Evolutionary conservation across 2,329 filamentous ascomycete genomes (phyloP).

Genomic region (Pyrenophora graminea): DNA sequence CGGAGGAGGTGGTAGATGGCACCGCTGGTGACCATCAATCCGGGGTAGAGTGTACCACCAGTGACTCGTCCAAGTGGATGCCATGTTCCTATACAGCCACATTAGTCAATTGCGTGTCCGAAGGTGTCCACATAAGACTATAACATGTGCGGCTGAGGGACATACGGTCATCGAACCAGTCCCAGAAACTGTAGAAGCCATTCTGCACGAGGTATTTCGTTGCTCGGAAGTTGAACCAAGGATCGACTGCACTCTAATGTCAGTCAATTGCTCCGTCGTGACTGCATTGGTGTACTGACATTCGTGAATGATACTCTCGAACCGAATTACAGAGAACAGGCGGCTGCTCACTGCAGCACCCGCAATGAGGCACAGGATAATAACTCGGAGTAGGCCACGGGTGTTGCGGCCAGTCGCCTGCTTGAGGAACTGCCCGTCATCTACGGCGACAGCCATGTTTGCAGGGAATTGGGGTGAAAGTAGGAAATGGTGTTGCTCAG

Average conservation of each 20-base stretch:
- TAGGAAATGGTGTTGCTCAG: constrained; percentile 32
- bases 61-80: constrained; percentile 97
- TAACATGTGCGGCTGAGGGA: constrained; percentile 21
- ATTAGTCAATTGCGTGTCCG: constrained; percentile 19
- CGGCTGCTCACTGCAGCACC: constrained; percentile 89
- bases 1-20: constrained; percentile 93
- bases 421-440: constrained; percentile 64
- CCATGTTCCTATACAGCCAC: constrained; percentile 73
- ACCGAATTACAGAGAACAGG: constrained; percentile 97
- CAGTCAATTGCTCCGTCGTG: constrained; percentile 29
- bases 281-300: constrained; percentile 65
- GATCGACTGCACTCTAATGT: constrained; percentile 72
- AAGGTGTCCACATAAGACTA: not conserved
- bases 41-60: constrained; percentile 96
- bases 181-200: constrained; percentile 99
- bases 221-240: constrained; percentile 99
- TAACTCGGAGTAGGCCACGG: constrained; percentile 80
- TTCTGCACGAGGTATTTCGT: constrained; percentile 96
- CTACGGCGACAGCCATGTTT: constrained; percentile 46
- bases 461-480: constrained; percentile 20
- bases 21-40: constrained; percentile 98
- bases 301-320: constrained; percentile 99
- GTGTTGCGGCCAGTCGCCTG: constrained; percentile 80
- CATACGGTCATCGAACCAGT: constrained; percentile 98
- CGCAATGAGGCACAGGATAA: constrained; percentile 90